Conservation (phyloP, 371 early-diverging fungal species). For the Lichtheimia hyalospora region DNA sequence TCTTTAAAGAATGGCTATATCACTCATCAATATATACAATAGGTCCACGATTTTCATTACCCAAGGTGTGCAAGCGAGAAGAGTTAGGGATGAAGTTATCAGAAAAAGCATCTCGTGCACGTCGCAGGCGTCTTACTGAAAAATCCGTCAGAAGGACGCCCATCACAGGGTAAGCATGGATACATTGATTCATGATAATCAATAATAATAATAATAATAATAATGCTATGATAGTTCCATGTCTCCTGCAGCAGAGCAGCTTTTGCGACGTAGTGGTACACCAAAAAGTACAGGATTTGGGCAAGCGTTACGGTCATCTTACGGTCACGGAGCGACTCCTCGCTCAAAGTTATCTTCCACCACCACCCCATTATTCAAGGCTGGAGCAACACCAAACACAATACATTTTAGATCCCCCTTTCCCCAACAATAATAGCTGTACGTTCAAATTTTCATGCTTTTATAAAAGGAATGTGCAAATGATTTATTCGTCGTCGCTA, state of each 20-base stretch:
- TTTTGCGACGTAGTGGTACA: conserved; percentile 35
- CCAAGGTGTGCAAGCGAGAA: conserved; percentile 66
- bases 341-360: conserved; percentile 7
- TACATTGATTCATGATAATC: background rate
- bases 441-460: too few species aligned
- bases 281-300: conserved; percentile 29
- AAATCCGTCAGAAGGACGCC: conserved; percentile 28
- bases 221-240: conserved; percentile 8
- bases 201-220: too few species aligned
- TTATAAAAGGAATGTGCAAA: background rate
- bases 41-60: conserved; percentile 61
- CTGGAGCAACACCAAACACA: conserved; percentile 33
- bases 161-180: background rate
- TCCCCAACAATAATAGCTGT: background rate
- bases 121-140: conserved; percentile 38
- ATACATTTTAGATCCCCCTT: conserved; percentile 10
- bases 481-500: conserved; percentile 24
- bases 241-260: conserved; percentile 50
- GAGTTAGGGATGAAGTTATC: conserved; percentile 62
- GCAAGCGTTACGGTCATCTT: conserved; percentile 38
- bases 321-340: conserved; percentile 33
- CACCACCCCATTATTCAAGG: conserved; percentile 35
- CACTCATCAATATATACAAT: background rate
- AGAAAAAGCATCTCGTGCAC: conserved; percentile 64
- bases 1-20: background rate